Conservation (phyloP, 2,329 filamentous ascomycete species). For the Monascus ruber region DNA sequence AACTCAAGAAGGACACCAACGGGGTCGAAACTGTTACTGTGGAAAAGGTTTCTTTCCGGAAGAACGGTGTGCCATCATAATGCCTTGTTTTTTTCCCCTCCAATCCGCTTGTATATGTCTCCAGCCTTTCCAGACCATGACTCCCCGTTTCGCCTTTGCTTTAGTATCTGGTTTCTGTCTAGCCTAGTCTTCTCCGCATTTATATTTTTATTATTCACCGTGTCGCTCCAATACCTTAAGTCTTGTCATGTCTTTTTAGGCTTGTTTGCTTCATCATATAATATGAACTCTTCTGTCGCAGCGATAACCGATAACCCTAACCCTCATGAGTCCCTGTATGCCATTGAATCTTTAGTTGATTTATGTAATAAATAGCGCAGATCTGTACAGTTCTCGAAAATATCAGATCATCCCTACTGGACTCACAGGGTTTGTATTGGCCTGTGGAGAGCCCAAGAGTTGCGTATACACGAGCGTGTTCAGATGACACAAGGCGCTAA, state of each 20-base stretch:
- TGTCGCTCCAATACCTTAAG: too few relatives aligned
- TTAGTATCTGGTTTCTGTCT: neutral
- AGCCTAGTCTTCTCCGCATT: too few relatives aligned
- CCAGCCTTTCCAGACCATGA: conserved; percentile 5
- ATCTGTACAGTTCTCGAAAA: too few relatives aligned
- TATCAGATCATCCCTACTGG: too few relatives aligned
- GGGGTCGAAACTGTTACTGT: conserved; percentile 70
- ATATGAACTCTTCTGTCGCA: too few relatives aligned
- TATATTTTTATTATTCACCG: too few relatives aligned
- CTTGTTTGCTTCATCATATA: neutral
- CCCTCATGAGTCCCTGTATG: too few relatives aligned
- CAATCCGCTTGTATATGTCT: conserved; percentile 21
- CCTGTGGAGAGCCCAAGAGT: too few relatives aligned
- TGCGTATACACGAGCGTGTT: neutral
- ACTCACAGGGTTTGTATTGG: too few relatives aligned
- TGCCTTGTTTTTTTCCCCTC: conserved; percentile 17
- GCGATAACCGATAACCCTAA: too few relatives aligned
- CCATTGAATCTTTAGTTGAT: too few relatives aligned
- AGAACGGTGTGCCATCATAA: conserved; percentile 52
- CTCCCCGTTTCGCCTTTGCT: conserved; percentile 2
- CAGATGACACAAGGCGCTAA: conserved; percentile 15
- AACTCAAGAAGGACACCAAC: conserved; percentile 64
- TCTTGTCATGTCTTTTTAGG: neutral
- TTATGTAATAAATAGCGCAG: too few relatives aligned
- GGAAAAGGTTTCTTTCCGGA: conserved; percentile 78